These are phyloP conservation scores for Schizophyllum commune DNA, from an alignment of 1,284 basidiomycete species.

Conservation along the genomic window DNA sequence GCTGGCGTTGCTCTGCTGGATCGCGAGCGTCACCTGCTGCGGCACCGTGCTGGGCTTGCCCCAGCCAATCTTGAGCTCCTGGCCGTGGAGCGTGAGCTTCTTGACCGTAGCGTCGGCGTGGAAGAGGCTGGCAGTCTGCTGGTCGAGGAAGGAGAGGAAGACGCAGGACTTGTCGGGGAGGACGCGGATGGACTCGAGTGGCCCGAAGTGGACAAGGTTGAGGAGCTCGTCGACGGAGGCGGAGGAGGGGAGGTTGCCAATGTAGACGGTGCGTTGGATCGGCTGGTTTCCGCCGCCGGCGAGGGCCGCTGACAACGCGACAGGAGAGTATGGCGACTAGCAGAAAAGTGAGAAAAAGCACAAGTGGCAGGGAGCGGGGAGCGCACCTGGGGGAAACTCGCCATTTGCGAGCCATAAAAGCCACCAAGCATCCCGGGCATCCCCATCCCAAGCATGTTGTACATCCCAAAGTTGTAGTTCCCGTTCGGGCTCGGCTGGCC, in stretches of 20 bases:
- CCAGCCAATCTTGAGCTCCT: constrained; percentile 96
- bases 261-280: constrained; percentile 90
- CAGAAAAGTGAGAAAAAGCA: constrained; percentile 30
- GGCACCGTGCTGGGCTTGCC: constrained; percentile 88
- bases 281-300: constrained; percentile 35
- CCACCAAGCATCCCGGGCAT: constrained; percentile 57
- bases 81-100: constrained; percentile 83
- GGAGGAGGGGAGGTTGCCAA: constrained; percentile 93
- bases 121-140: constrained; percentile 86
- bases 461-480: constrained; percentile 46
- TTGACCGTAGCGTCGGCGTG: constrained; percentile 92
- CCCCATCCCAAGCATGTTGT: constrained; percentile 73
- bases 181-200: constrained; percentile 90
- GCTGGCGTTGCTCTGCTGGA: constrained; percentile 84
- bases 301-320: constrained; percentile 48
- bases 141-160: constrained; percentile 95
- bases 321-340: constrained; percentile 66
- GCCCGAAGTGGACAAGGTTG: constrained; percentile 96
- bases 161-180: constrained; percentile 98
- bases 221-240: constrained; percentile 96
- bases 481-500: constrained; percentile 18
- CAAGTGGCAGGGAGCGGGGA: constrained; percentile 2
- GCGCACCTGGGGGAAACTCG: constrained; percentile 57
- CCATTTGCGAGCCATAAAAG: constrained; percentile 64
- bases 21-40: constrained; percentile 76